phyloP scores from a whole-genome alignment of 1,284 basidiomycete species.

The Ustilago bromivora region DNA sequence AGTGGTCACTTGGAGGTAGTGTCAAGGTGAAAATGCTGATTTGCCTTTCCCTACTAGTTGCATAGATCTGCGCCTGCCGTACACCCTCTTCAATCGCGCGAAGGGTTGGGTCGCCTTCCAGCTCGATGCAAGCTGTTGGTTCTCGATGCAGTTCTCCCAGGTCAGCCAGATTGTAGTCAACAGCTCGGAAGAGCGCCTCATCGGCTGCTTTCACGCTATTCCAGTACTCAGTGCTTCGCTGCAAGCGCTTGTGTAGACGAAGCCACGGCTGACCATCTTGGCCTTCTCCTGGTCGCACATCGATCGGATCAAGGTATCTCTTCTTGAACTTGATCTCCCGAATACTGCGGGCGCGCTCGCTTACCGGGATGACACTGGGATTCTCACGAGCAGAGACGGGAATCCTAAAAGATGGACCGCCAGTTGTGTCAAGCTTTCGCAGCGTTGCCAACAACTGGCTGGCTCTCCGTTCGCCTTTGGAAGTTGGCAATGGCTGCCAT shows the following conservation, averaged over 20 bases:
- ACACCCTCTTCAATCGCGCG: conserved; percentile 16
- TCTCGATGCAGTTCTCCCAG: background rate
- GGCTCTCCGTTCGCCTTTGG: background rate
- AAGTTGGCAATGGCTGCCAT: conserved; percentile 10
- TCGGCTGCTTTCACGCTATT: conserved; percentile 8
- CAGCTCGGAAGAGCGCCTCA: conserved; percentile 15
- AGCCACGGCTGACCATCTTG: conserved; percentile 26
- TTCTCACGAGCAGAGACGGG: conserved; percentile 17
- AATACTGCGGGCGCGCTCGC: background rate
- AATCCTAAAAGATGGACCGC: background rate
- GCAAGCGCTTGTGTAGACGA: conserved; percentile 14
- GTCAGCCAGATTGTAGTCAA: conserved; percentile 8
- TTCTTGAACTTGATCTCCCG: conserved; percentile 11
- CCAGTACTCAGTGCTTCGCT: background rate
- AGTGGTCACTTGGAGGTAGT: background rate
- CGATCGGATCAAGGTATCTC: conserved; percentile 9
- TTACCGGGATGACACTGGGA: background rate
- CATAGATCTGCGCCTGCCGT: conserved; percentile 12
- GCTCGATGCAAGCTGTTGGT: background rate
- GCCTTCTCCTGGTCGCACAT: conserved; percentile 9
- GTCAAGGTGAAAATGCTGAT: background rate
- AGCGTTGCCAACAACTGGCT: conserved; percentile 12
- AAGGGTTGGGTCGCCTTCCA: conserved; percentile 1
- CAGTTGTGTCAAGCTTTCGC: conserved; percentile 4
- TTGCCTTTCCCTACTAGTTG: background rate